phyloP scores from a whole-genome alignment of 306 rosid genomes.

The Medicago lupulina region DNA sequence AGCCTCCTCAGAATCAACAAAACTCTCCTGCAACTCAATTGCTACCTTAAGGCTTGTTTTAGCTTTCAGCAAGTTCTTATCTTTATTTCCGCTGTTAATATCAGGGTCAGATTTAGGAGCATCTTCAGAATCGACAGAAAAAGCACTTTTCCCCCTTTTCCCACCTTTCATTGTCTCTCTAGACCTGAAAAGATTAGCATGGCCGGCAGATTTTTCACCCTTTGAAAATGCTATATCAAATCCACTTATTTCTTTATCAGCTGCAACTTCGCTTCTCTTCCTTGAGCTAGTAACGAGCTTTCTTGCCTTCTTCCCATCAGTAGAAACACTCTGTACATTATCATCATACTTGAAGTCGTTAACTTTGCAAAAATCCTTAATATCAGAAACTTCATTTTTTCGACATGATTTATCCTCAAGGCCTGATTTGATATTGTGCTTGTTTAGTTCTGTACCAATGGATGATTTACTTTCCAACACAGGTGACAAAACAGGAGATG shows the following conservation, averaged over 20 bases:
- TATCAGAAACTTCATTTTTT: constrained; percentile 30
- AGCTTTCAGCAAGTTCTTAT: constrained; percentile 51
- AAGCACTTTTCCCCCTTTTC: constrained; percentile 48
- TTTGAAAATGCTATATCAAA: constrained; percentile 46
- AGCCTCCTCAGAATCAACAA: constrained; percentile 43
- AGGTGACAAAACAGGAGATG: constrained; percentile 51
- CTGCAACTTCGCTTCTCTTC: constrained; percentile 48
- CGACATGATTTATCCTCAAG: constrained; percentile 23
- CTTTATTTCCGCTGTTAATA: constrained; percentile 51
- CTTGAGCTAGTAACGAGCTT: constrained; percentile 54
- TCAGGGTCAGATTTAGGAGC: constrained; percentile 51
- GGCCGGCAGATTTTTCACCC: constrained; percentile 45
- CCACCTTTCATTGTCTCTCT: constrained; percentile 53
- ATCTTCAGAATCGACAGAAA: constrained; percentile 50
- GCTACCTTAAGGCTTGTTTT: constrained; percentile 51
- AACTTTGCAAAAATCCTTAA: constrained; percentile 42
- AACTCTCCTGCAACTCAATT: constrained; percentile 44
- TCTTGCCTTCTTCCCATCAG: constrained; percentile 53
- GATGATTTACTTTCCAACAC: constrained; percentile 49
- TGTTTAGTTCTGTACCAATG: constrained; percentile 45
- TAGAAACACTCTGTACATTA: constrained; percentile 46
- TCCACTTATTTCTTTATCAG: constrained; percentile 49
- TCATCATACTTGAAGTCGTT: constrained; percentile 44
- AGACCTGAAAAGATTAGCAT: constrained; percentile 47
- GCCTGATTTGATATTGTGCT: constrained; percentile 45